phyloP scores from a whole-genome alignment of 805 yeast genomes.

The Wickerhamiella nectarea region DNA sequence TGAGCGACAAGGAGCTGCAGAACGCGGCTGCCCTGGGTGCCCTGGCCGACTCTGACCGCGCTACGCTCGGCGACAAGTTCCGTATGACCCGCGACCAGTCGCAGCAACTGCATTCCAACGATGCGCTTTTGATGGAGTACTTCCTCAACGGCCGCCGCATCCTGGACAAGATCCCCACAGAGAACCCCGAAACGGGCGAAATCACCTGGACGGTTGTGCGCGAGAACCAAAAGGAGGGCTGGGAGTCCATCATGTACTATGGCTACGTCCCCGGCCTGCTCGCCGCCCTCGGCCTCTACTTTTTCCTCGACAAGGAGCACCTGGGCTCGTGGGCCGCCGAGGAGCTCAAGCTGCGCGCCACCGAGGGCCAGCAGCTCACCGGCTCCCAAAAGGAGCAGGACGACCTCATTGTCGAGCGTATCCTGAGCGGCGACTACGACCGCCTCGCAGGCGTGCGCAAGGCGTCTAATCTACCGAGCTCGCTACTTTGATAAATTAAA shows the following conservation, averaged over 20 bases:
- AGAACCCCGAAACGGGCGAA: constrained; percentile 65
- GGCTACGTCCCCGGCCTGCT: constrained; percentile 58
- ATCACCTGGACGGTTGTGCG: constrained; percentile 67
- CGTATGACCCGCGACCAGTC: constrained; percentile 39
- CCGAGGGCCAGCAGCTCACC: constrained; percentile 37
- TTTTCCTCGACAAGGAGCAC: constrained; percentile 39
- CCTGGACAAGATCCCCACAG: constrained; percentile 72
- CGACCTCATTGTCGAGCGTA: constrained; percentile 65
- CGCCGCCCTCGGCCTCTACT: constrained; percentile 37
- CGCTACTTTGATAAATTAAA: constrained; percentile 19
- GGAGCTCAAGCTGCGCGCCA: constrained; percentile 64
- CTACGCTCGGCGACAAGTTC: constrained; percentile 35
- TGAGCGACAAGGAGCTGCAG: constrained; percentile 55
- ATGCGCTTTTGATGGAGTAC: constrained; percentile 42
- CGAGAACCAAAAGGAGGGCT: constrained; percentile 66
- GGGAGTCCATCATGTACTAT: constrained; percentile 66
- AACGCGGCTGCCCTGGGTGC: constrained; percentile 57
- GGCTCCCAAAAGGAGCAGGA: constrained; percentile 50
- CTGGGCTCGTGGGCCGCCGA: constrained; percentile 69
- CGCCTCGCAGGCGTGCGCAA: constrained; percentile 30
- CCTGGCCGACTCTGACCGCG: constrained; percentile 42
- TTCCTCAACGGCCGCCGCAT: constrained; percentile 46
- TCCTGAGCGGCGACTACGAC: constrained; percentile 75
- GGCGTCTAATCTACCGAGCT: constrained; percentile 25
- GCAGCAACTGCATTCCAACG: constrained; percentile 46